phyloP scores from a whole-genome alignment of 1,284 basidiomycete genomes.

The Cystobasidium slooffiae region DNA sequence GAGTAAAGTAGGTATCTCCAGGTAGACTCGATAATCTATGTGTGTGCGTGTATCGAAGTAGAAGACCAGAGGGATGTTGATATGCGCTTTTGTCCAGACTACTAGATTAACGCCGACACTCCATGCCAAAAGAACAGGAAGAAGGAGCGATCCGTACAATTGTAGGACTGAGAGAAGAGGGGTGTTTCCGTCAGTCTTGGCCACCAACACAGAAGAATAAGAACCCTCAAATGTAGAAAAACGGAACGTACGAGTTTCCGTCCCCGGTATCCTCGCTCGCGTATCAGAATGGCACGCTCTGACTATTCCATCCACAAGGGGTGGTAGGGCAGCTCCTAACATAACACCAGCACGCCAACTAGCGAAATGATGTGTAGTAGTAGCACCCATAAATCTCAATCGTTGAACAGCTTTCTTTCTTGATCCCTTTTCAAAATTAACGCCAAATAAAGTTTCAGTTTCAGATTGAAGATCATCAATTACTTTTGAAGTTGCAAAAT shows the following conservation, averaged over 20 bases:
- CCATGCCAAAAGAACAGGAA: slow-evolving; percentile 76
- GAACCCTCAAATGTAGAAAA: slow-evolving; percentile 61
- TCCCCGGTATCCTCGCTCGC: slow-evolving; percentile 63
- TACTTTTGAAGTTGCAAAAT: slow-evolving; percentile 56
- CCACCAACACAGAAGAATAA: slow-evolving; percentile 56
- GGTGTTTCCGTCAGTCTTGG: not conserved
- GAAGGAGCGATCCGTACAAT: slow-evolving; percentile 73
- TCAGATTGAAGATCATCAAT: slow-evolving; percentile 21
- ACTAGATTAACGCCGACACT: slow-evolving; percentile 77
- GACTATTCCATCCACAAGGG: slow-evolving; percentile 71
- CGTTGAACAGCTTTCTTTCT: slow-evolving; percentile 73
- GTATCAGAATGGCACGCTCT: slow-evolving; percentile 67
- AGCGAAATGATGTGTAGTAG: slow-evolving; percentile 70
- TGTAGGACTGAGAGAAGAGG: slow-evolving; percentile 60
- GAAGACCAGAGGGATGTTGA: slow-evolving; percentile 92
- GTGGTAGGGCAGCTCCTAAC: slow-evolving; percentile 74
- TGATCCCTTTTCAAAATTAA: slow-evolving; percentile 70
- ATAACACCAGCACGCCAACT: slow-evolving; percentile 67
- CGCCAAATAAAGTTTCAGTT: slow-evolving; percentile 50
- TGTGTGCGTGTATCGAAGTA: slow-evolving; percentile 75
- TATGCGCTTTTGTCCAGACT: slow-evolving; percentile 75
- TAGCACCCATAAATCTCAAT: slow-evolving; percentile 65
- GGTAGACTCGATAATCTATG: slow-evolving; percentile 79
- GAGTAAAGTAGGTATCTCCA: slow-evolving; percentile 79
- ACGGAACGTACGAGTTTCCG: slow-evolving; percentile 10